Evolutionary conservation across 164 flowering plant species (phyloP).

Genomic region (Hamamelis virginiana): DNA sequence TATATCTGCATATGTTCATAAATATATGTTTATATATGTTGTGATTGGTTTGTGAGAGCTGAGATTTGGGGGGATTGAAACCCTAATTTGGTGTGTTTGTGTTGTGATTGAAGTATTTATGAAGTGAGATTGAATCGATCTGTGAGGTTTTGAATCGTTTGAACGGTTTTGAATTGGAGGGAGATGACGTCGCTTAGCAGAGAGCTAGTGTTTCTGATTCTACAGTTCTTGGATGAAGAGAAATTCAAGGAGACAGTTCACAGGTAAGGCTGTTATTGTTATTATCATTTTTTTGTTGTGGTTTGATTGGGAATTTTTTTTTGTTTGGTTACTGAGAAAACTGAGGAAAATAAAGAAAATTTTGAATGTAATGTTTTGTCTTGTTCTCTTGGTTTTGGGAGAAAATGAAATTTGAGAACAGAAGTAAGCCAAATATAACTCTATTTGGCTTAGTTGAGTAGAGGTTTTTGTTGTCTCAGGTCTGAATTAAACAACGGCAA

Average conservation of each 20-base stretch:
- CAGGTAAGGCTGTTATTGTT: constrained; percentile 20
- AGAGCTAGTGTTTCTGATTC: constrained; percentile 35
- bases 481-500: too few species aligned
- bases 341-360: not conserved
- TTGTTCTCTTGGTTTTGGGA: not conserved
- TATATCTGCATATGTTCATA: too few species aligned
- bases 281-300: not conserved
- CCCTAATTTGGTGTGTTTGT: constrained; percentile 10
- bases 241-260: constrained; percentile 39
- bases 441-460: too few species aligned
- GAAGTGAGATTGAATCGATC: constrained; percentile 12
- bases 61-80: not conserved
- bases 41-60: not conserved
- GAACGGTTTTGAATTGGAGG: constrained; percentile 6
- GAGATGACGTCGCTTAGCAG: constrained; percentile 28
- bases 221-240: constrained; percentile 36
- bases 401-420: too few species aligned
- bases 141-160: not conserved
- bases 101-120: not conserved
- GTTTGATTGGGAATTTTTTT: not conserved
- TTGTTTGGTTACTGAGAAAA: not conserved
- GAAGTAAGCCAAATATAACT: too few species aligned
- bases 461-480: too few species aligned
- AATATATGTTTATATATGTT: not conserved
- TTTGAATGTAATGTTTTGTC: not conserved